Conservation (phyloP, 2,329 filamentous ascomycete genomes). For the Xylariaceae sp. region DNA sequence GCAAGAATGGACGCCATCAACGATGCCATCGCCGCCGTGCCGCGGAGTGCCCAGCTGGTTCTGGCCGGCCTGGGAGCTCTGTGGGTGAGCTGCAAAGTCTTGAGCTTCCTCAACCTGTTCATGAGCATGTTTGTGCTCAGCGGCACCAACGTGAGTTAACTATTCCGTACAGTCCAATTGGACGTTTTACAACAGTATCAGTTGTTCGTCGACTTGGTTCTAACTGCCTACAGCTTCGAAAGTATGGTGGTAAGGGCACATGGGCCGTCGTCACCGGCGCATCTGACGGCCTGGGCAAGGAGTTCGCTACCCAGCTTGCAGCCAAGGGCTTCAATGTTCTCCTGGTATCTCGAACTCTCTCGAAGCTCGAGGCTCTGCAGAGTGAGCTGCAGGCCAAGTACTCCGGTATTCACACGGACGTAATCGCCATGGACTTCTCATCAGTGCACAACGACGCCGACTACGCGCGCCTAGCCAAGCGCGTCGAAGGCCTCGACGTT, state of each 20-base stretch:
- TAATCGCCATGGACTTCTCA: conserved; percentile 86
- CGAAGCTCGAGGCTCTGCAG: conserved; percentile 77
- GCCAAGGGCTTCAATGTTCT: conserved; percentile 90
- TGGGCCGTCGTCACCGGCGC: conserved; percentile 95
- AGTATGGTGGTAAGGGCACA: conserved; percentile 84
- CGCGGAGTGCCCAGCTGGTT: conserved; percentile 41
- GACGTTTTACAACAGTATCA: neutral
- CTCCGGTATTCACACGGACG: conserved; percentile 65
- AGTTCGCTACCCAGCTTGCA: conserved; percentile 87
- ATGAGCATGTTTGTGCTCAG: conserved; percentile 64
- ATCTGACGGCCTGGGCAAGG: conserved; percentile 94
- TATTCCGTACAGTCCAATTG: neutral
- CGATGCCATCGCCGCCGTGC: conserved; percentile 37
- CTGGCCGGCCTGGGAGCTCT: conserved; percentile 55
- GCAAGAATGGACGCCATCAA: conserved; percentile 32
- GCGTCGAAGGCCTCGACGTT: conserved; percentile 70
- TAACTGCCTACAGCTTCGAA: conserved; percentile 60
- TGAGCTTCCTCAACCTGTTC: conserved; percentile 57
- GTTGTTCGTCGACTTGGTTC: neutral
- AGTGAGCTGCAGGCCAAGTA: conserved; percentile 69
- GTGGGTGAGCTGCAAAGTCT: conserved; percentile 49
- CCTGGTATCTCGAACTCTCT: conserved; percentile 90
- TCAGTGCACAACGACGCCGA: conserved; percentile 66
- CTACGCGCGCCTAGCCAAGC: conserved; percentile 65
- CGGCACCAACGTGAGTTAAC: conserved; percentile 54